phyloP scores from a whole-genome alignment of 495 filamentous ascomycete genomes.

The Lindgomyces ingoldianus region DNA sequence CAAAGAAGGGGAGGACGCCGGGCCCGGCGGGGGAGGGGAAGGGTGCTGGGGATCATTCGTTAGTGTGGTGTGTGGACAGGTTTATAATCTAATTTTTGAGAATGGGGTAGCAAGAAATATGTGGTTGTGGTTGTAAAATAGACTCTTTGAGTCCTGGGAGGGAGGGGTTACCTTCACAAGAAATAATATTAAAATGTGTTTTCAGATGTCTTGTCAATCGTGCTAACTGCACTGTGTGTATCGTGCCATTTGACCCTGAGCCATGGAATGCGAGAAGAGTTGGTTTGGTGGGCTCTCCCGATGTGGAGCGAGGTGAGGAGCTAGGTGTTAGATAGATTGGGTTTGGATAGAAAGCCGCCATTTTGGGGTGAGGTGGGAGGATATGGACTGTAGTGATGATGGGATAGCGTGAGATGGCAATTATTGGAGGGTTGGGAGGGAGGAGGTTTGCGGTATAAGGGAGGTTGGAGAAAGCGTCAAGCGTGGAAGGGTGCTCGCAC shows the following conservation, averaged over 20 bases:
- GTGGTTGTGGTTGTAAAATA: background rate
- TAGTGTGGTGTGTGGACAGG: too few relatives aligned
- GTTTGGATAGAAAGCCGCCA: background rate
- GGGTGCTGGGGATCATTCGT: constrained; percentile 6
- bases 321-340: background rate
- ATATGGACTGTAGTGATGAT: too few relatives aligned
- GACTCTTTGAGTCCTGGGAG: background rate
- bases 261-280: constrained; percentile 34
- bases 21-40: constrained; percentile 29
- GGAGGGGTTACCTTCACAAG: constrained; percentile 16
- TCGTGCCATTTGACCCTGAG: constrained; percentile 23
- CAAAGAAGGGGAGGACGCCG: constrained; percentile 33
- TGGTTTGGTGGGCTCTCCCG: constrained; percentile 12
- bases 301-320: background rate
- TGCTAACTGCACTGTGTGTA: constrained; percentile 30
- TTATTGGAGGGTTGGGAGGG: too few relatives aligned
- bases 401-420: too few relatives aligned
- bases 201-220: constrained; percentile 17
- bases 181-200: constrained; percentile 20
- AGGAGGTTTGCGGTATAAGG: too few relatives aligned
- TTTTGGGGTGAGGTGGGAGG: too few relatives aligned
- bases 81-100: too few relatives aligned
- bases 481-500: too few relatives aligned
- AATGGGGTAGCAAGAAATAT: background rate
- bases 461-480: too few relatives aligned